phyloP scores from a whole-genome alignment of 345 rosid species.

The Syzygium aqueum region DNA sequence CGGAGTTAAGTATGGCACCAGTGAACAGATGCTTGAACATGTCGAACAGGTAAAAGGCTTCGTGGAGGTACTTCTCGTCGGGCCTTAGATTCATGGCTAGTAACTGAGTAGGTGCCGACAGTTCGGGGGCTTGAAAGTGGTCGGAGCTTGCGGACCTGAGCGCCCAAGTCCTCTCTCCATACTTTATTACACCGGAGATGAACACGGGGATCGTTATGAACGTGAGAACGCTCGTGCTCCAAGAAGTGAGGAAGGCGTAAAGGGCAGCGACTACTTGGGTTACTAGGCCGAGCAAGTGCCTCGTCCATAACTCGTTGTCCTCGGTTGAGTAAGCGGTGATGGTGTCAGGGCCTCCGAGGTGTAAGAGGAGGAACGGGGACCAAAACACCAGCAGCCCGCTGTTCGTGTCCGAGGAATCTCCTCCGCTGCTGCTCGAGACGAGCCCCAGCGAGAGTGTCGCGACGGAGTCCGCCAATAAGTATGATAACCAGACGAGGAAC shows the following conservation, averaged over 20 bases:
- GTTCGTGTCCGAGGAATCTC: background rate
- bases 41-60: background rate
- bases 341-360: background rate
- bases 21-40: conserved; percentile 7
- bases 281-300: conserved; percentile 15
- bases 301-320: conserved; percentile 25
- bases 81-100: background rate
- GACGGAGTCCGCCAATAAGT: background rate
- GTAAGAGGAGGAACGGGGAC: background rate
- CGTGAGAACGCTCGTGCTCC: conserved; percentile 4
- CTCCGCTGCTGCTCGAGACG: background rate
- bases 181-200: conserved; percentile 13
- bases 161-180: conserved; percentile 24
- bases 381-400: background rate
- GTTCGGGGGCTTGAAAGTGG: conserved; percentile 11
- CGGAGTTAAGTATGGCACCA: conserved; percentile 7
- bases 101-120: conserved; percentile 3
- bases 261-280: conserved; percentile 9
- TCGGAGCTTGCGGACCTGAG: conserved; percentile 26
- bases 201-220: background rate
- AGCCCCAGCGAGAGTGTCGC: background rate
- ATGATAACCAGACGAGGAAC: background rate
- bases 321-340: conserved; percentile 25
- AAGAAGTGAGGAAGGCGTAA: conserved; percentile 5
- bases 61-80: background rate